These are phyloP conservation scores for Citrus hindsii DNA, from an alignment of 345 rosid species.

Conservation along the genomic window DNA sequence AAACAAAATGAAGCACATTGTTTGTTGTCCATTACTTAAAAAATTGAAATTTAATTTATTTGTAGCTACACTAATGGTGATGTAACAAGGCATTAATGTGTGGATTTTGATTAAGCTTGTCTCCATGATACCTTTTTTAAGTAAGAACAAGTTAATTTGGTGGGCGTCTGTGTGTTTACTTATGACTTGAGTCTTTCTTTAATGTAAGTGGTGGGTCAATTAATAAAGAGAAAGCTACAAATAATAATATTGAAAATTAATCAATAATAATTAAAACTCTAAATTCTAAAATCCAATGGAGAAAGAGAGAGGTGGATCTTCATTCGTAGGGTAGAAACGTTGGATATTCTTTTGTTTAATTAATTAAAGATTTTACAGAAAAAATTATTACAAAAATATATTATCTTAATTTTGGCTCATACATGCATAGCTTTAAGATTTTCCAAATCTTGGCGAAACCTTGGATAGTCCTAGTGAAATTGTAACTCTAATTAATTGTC, in stretches of 20 bases:
- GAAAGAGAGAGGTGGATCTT: background rate
- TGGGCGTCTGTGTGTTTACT: background rate
- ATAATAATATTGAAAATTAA: background rate
- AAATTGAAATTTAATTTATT: background rate
- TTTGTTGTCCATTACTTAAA: slow-evolving; percentile 1
- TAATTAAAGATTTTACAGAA: background rate
- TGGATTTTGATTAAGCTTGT: background rate
- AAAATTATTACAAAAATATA: too few relatives aligned
- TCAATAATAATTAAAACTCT: background rate
- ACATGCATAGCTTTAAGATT: too few relatives aligned
- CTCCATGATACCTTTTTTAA: background rate
- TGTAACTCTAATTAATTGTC: background rate
- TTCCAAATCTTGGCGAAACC: too few relatives aligned
- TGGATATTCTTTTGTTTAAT: background rate
- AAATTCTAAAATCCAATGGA: background rate
- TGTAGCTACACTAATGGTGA: background rate
- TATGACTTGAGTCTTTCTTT: background rate
- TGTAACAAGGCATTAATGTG: background rate
- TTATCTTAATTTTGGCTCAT: too few relatives aligned
- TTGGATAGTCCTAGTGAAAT: background rate
- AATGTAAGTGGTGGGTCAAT: slow-evolving; percentile 5
- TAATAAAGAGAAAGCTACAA: background rate
- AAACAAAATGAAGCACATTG: background rate
- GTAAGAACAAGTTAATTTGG: background rate
- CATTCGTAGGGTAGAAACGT: background rate